These are phyloP conservation scores for Venturiaceae sp. DNA, from an alignment of 2,329 filamentous ascomycete genomes.

Conservation along the genomic window DNA sequence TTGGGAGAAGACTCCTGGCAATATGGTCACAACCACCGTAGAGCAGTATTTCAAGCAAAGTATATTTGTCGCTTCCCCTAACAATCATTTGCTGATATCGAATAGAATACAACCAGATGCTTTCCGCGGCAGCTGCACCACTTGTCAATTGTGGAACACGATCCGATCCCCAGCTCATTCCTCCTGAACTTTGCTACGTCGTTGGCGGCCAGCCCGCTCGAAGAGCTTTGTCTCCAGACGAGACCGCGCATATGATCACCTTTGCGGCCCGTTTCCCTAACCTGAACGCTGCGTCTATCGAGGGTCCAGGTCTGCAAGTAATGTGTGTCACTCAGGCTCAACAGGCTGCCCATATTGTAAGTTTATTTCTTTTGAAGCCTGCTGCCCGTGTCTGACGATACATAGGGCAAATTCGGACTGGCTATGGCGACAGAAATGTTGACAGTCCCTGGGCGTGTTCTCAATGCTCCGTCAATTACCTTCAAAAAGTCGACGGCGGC, in stretches of 20 bases:
- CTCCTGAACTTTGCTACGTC: slow-evolving; percentile 56
- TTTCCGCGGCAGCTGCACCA: neutral
- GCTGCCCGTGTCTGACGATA: too few relatives aligned
- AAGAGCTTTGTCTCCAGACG: slow-evolving; percentile 46
- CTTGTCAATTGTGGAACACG: slow-evolving; percentile 53
- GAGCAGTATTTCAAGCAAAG: slow-evolving; percentile 7
- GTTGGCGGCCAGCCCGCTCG: slow-evolving; percentile 54
- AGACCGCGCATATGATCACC: slow-evolving; percentile 60
- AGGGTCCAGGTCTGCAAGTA: slow-evolving; percentile 43
- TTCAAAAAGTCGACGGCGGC: slow-evolving; percentile 40
- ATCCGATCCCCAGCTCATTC: slow-evolving; percentile 52
- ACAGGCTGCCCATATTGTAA: slow-evolving; percentile 32
- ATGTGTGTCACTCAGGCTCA: slow-evolving; percentile 43
- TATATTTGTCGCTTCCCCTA: neutral
- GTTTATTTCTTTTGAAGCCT: slow-evolving; percentile 8
- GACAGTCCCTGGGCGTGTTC: slow-evolving; percentile 62
- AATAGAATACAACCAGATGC: neutral
- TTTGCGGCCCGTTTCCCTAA: slow-evolving; percentile 61
- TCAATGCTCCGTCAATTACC: slow-evolving; percentile 48
- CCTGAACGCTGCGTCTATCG: slow-evolving; percentile 58
- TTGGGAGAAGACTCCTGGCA: neutral
- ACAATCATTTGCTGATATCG: neutral
- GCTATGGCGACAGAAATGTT: slow-evolving; percentile 52
- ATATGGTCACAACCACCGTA: neutral
- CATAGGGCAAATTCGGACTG: slow-evolving; percentile 48